Conservation (phyloP, 805 yeast species). For the Alloascoidea africana region DNA sequence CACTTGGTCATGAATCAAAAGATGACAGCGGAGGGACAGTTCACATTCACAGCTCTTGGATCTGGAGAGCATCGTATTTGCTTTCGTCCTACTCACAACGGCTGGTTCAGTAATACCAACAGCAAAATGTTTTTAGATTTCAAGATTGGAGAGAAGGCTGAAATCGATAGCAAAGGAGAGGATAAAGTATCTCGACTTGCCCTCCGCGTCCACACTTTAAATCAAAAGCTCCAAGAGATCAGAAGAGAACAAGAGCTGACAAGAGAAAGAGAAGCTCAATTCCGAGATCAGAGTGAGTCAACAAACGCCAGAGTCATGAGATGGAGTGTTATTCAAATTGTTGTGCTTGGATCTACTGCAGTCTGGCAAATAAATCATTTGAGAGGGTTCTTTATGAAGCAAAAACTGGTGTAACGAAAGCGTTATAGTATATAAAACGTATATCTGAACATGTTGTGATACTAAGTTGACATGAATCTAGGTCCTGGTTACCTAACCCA, state of each 20-base stretch:
- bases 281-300: conserved; percentile 64
- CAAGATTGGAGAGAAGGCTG: conserved; percentile 48
- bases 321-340: conserved; percentile 62
- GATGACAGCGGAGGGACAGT: conserved; percentile 44
- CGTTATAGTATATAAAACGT: too few relatives aligned
- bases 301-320: conserved; percentile 59
- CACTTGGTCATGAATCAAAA: conserved; percentile 64
- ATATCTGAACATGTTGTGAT: too few relatives aligned
- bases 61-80: conserved; percentile 81
- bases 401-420: conserved; percentile 67
- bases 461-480: too few relatives aligned
- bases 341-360: conserved; percentile 55
- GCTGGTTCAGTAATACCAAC: conserved; percentile 44
- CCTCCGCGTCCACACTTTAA: conserved; percentile 39
- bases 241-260: conserved; percentile 51
- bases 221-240: conserved; percentile 39
- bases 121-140: conserved; percentile 67
- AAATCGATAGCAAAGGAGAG: conserved; percentile 46
- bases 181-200: conserved; percentile 37
- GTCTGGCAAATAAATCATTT: conserved; percentile 64
- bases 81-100: conserved; percentile 38
- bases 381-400: conserved; percentile 74
- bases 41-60: conserved; percentile 70
- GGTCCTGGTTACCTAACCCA: too few relatives aligned
- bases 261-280: conserved; percentile 47